A percentile compares a stretch with the other conserved stretches of the same genome.
phyloP scores from a whole-genome alignment of 148 eudicot genomes.

The Mesembryanthemum crystallinum region DNA sequence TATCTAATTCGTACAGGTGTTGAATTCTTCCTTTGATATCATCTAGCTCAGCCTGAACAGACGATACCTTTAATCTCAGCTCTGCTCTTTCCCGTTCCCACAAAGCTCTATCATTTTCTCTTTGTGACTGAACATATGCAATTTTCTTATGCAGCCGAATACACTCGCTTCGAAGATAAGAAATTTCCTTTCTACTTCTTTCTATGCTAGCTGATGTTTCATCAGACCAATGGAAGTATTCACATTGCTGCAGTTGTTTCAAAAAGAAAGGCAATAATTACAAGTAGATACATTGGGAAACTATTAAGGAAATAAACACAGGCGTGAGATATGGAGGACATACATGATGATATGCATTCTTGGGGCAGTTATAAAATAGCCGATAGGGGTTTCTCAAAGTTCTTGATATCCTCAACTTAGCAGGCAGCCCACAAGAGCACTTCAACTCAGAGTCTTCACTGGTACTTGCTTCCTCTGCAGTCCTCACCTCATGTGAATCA shows the following conservation, averaged over 20 bases:
- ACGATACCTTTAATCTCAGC: constrained; percentile 32
- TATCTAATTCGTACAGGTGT: constrained; percentile 37
- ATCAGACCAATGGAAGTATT: constrained; percentile 43
- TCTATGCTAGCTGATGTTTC: constrained; percentile 32
- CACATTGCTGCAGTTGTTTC: constrained; percentile 38
- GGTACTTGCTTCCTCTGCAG: constrained; percentile 29
- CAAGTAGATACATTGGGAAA: background rate
- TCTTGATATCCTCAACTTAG: constrained; percentile 42
- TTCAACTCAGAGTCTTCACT: constrained; percentile 29
- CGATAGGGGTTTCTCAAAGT: constrained; percentile 38
- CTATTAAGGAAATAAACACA: background rate
- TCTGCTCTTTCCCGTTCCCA: constrained; percentile 44
- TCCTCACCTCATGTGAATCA: constrained; percentile 25
- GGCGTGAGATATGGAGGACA: constrained; percentile 11
- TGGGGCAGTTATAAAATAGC: constrained; percentile 43
- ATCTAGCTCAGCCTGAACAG: constrained; percentile 39
- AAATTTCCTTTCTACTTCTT: constrained; percentile 36
- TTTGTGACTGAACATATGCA: constrained; percentile 33
- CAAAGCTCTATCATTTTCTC: constrained; percentile 34
- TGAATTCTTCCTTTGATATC: constrained; percentile 35
- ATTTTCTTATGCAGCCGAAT: constrained; percentile 40
- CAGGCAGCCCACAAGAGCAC: constrained; percentile 45
- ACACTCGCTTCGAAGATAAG: constrained; percentile 39
- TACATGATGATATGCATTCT: constrained; percentile 36
- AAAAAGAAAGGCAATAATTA: background rate